phyloP scores from a whole-genome alignment of 2,329 filamentous ascomycete species.

The Monosporascus sp. region DNA sequence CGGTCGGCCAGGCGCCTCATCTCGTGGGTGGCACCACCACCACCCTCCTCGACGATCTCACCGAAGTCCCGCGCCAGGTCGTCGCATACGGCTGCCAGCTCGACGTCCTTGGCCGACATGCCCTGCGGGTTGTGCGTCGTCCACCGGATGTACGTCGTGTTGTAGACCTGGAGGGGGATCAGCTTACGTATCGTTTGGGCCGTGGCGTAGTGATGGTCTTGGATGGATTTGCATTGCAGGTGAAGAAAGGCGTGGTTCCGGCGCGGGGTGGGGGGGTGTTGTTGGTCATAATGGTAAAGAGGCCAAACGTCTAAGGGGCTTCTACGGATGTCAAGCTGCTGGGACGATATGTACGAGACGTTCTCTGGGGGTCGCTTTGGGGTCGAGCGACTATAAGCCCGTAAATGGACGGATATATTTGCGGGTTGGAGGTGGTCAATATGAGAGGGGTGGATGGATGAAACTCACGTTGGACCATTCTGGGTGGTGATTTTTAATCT shows the following conservation, averaged over 20 bases:
- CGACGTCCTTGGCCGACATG: slow-evolving; percentile 58
- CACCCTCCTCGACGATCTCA: slow-evolving; percentile 37
- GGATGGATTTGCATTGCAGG: too few relatives aligned
- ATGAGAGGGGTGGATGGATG: neutral
- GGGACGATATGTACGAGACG: too few relatives aligned
- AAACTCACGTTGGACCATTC: slow-evolving; percentile 67
- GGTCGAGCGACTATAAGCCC: too few relatives aligned
- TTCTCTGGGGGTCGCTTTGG: too few relatives aligned
- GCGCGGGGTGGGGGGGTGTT: neutral
- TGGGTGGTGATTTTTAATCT: slow-evolving; percentile 64
- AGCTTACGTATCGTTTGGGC: too few relatives aligned
- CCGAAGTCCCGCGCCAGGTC: slow-evolving; percentile 50
- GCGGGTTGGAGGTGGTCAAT: neutral
- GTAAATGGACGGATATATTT: too few relatives aligned
- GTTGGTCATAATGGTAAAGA: neutral
- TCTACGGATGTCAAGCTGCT: too few relatives aligned
- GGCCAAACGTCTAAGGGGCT: neutral
- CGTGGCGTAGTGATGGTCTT: too few relatives aligned
- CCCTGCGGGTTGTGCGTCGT: slow-evolving; percentile 65
- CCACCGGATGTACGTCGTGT: slow-evolving; percentile 66
- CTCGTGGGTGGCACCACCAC: slow-evolving; percentile 22
- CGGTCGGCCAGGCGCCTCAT: slow-evolving; percentile 41
- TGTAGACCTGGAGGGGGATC: slow-evolving; percentile 52
- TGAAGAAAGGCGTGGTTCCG: neutral
- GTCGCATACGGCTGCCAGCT: slow-evolving; percentile 60